Percentiles rank a stretch among this genome's conserved stretches.
Conservation (phyloP, 495 filamentous ascomycete species). For the Parathielavia appendiculata region DNA sequence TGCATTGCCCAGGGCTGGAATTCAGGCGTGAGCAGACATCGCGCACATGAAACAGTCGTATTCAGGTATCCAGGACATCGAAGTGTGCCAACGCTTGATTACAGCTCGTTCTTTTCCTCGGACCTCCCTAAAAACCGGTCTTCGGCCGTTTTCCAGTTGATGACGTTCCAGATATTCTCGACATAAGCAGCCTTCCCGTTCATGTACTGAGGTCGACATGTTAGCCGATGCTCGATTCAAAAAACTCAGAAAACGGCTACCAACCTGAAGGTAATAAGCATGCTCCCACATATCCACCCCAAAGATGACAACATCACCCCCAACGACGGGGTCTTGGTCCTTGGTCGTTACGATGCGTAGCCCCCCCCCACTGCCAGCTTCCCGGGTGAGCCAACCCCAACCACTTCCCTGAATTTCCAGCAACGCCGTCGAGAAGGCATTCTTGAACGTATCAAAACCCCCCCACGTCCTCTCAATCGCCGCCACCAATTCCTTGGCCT, state of each 20-base stretch:
- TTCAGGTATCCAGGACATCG: not conserved
- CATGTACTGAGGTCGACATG: slow-evolving; percentile 54
- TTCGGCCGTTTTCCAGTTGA: slow-evolving; percentile 97
- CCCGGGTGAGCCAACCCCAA: slow-evolving; percentile 89
- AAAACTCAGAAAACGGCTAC: slow-evolving; percentile 38
- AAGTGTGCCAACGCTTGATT: not conserved
- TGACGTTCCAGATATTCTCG: slow-evolving; percentile 89
- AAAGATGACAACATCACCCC: slow-evolving; percentile 76
- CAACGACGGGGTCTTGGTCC: slow-evolving; percentile 92
- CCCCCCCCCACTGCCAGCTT: slow-evolving; percentile 62
- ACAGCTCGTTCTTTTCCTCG: slow-evolving; percentile 33
- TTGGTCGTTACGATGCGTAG: slow-evolving; percentile 74
- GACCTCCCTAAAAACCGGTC: slow-evolving; percentile 57
- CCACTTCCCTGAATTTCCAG: slow-evolving; percentile 52
- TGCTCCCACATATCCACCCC: slow-evolving; percentile 96
- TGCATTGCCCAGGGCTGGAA: not conserved
- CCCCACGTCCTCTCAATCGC: slow-evolving; percentile 63
- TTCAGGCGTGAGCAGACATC: not conserved
- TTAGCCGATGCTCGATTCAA: slow-evolving; percentile 5
- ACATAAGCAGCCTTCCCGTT: slow-evolving; percentile 99
- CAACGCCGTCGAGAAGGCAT: slow-evolving; percentile 69
- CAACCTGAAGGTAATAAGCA: slow-evolving; percentile 72
- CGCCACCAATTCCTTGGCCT: slow-evolving; percentile 54
- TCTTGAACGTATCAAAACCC: slow-evolving; percentile 65
- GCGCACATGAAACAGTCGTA: not conserved